Evolutionary conservation across 176 grass and related monocot species (phyloP).

Genomic region (Canna indica): DNA sequence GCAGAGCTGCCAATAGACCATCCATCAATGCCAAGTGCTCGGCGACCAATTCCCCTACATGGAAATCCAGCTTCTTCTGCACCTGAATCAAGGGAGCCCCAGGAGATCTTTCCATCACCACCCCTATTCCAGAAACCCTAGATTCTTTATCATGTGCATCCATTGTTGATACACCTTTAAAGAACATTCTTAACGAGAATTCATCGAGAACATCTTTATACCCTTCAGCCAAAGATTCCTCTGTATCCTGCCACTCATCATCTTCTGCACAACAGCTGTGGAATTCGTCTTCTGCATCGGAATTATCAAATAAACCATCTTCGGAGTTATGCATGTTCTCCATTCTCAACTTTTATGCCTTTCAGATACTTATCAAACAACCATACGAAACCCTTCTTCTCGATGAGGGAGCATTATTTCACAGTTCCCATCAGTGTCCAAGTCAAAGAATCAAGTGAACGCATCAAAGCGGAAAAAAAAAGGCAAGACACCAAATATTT

Average conservation of each 20-base stretch:
- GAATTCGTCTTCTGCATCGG: slow-evolving; percentile 57
- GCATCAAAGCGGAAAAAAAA: not conserved
- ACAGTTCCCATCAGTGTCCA: not conserved
- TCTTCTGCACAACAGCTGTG: slow-evolving; percentile 75
- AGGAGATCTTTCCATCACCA: slow-evolving; percentile 69
- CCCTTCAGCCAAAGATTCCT: slow-evolving; percentile 61
- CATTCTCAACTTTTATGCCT: slow-evolving; percentile 11
- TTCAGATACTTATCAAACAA: not conserved
- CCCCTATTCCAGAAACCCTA: slow-evolving; percentile 73
- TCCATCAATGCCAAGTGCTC: slow-evolving; percentile 98
- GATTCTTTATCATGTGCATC: slow-evolving; percentile 28
- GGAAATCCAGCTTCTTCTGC: slow-evolving; percentile 97
- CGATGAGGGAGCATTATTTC: slow-evolving; percentile 1
- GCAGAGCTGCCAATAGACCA: slow-evolving; percentile 60
- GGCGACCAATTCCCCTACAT: slow-evolving; percentile 74
- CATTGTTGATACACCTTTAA: slow-evolving; percentile 67
- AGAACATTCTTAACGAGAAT: slow-evolving; percentile 67
- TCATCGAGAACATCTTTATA: slow-evolving; percentile 60
- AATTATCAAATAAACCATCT: slow-evolving; percentile 27
- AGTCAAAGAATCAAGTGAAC: not conserved
- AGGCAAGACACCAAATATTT: not conserved
- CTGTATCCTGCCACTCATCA: slow-evolving; percentile 90
- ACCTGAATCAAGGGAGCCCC: slow-evolving; percentile 49
- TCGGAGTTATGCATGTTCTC: slow-evolving; percentile 23
- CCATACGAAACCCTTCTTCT: slow-evolving; percentile 6